A percentile compares a stretch with the other conserved stretches of the same genome.
Conservation (phyloP, 2,329 filamentous ascomycete genomes). For the Diaporthe ilicicola region DNA sequence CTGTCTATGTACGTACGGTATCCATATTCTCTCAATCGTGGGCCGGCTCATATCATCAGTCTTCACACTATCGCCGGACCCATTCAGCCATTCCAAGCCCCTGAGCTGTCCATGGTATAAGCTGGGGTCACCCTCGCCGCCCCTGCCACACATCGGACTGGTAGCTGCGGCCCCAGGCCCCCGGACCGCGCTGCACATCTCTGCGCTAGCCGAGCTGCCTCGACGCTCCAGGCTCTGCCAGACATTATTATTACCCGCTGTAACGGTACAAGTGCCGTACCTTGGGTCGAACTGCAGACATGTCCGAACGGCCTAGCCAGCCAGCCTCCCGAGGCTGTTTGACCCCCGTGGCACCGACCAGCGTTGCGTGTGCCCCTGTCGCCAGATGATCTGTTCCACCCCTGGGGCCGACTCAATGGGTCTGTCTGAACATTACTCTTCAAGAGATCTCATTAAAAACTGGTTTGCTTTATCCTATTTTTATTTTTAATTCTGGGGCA, state of each 20-base stretch:
- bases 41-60: too few species aligned
- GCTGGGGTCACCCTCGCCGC: background rate
- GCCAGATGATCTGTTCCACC: background rate
- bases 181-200: constrained; percentile 13
- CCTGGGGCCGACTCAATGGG: background rate
- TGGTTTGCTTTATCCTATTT: background rate
- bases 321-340: constrained; percentile 9
- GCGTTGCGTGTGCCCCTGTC: too few species aligned
- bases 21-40: too few species aligned
- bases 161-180: constrained; percentile 8
- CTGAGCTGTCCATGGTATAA: background rate
- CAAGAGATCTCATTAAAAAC: too few species aligned
- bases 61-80: background rate
- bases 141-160: background rate
- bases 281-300: background rate
- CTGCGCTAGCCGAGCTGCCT: background rate
- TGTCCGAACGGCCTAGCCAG: background rate
- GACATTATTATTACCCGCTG: too few species aligned
- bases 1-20: too few species aligned
- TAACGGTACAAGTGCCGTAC: constrained; percentile 1
- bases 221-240: background rate
- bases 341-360: background rate
- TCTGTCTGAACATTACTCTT: background rate
- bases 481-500: background rate
- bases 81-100: background rate